Percentiles rank a stretch among this genome's conserved stretches.
phyloP scores from a whole-genome alignment of 768 basidiomycete species.

The Crassisporium funariophilum region DNA sequence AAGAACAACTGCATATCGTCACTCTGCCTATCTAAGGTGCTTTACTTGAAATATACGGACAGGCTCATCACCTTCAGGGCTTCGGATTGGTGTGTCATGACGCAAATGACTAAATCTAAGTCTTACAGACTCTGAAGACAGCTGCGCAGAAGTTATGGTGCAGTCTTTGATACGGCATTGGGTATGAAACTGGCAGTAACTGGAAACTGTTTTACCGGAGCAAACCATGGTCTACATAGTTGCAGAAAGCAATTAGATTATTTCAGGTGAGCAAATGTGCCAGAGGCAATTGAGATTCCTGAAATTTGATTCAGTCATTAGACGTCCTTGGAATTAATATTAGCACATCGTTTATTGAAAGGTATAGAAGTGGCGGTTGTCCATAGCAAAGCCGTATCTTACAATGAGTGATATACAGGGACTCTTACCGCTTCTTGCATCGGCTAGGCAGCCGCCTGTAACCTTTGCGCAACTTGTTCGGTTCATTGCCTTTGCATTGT shows the following conservation, averaged over 20 bases:
- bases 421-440: slow-evolving; percentile 1
- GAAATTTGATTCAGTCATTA: not conserved
- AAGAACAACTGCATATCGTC: too few species aligned
- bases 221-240: not conserved
- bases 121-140: not conserved
- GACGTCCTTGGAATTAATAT: not conserved
- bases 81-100: not conserved
- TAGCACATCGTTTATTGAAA: not conserved
- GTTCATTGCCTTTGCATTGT: not conserved
- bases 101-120: not conserved
- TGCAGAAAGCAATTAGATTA: not conserved
- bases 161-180: not conserved
- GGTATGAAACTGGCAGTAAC: too few species aligned
- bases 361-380: not conserved
- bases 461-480: not conserved
- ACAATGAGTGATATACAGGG: slow-evolving; percentile 1
- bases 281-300: not conserved
- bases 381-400: not conserved
- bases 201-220: not conserved
- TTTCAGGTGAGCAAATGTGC: not conserved
- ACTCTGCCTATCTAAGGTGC: too few species aligned
- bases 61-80: too few species aligned
- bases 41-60: too few species aligned
- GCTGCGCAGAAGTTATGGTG: not conserved
- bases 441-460: not conserved